Percentiles rank a stretch among this genome's conserved stretches.
These are phyloP conservation scores for Chimonanthus salicifolius DNA, from an alignment of 164 flowering plant species.

Conservation along the genomic window DNA sequence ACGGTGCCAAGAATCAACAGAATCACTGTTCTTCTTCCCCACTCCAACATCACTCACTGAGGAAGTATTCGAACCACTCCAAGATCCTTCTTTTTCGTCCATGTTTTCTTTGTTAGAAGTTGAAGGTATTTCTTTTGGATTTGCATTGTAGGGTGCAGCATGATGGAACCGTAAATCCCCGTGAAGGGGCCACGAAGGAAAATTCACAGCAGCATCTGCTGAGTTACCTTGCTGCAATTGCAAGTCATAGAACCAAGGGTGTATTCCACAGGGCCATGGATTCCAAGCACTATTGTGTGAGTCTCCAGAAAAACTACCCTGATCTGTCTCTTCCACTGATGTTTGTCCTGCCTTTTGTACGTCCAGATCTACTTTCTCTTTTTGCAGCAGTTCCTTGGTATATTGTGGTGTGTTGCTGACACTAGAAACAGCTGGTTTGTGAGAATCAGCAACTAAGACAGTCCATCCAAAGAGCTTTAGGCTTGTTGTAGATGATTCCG, in stretches of 20 bases:
- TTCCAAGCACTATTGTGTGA: conserved; percentile 12
- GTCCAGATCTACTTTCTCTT: conserved; percentile 1
- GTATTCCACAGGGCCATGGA: conserved; percentile 10
- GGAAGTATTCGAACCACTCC: conserved; percentile 34
- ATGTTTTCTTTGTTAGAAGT: conserved; percentile 13
- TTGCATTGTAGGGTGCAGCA: conserved; percentile 13
- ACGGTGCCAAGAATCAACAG: conserved; percentile 17
- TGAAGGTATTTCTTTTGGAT: conserved; percentile 8
- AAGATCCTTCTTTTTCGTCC: conserved; percentile 30
- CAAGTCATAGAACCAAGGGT: conserved; percentile 19
- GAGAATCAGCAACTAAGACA: conserved; percentile 36
- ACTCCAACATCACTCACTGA: conserved; percentile 19
- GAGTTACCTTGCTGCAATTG: conserved; percentile 17
- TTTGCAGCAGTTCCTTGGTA: conserved; percentile 11
- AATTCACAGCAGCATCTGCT: conserved; percentile 11
- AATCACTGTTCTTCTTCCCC: conserved; percentile 22
- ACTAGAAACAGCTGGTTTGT: conserved; percentile 22
- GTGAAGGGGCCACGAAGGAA: conserved; percentile 35
- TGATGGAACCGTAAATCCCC: conserved; percentile 24
- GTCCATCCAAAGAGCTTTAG: conserved; percentile 72
- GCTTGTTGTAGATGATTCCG: conserved; percentile 26
- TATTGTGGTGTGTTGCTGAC: not conserved
- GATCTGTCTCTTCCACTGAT: not conserved
- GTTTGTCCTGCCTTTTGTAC: conserved; percentile 18
- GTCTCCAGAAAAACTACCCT: conserved; percentile 1